phyloP scores from a whole-genome alignment of 2,329 filamentous ascomycete species.

The Pseudogymnoascus sp. region DNA sequence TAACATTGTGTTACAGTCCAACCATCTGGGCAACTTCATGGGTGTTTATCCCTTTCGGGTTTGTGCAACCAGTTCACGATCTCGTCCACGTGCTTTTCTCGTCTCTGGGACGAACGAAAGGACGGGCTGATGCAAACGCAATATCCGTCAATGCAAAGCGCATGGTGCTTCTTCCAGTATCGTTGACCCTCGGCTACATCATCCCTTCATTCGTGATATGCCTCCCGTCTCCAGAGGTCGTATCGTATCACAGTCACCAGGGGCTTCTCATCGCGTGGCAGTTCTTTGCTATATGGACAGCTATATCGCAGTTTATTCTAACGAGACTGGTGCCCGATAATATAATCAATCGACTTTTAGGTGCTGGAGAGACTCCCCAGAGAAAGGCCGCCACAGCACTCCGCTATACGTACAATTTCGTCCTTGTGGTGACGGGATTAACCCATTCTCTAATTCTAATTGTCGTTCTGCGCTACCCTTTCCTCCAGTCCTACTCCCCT shows the following conservation, averaged over 20 bases:
- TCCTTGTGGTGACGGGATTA: neutral
- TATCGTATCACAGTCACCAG: conserved; percentile 37
- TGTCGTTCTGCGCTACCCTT: neutral
- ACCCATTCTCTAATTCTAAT: neutral
- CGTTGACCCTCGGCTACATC: conserved; percentile 35
- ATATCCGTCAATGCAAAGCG: neutral
- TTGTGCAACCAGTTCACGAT: conserved; percentile 1
- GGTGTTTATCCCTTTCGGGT: neutral
- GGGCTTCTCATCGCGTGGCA: conserved; percentile 41
- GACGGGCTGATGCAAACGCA: neutral
- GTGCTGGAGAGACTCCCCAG: neutral
- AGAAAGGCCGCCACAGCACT: neutral
- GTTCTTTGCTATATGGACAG: conserved; percentile 39
- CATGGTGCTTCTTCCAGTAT: conserved; percentile 29
- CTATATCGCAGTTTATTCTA: conserved; percentile 30
- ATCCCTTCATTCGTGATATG: conserved; percentile 36
- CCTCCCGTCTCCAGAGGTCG: conserved; percentile 32
- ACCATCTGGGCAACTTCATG: neutral
- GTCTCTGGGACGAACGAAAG: neutral
- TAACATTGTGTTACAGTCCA: neutral
- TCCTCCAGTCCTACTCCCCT: neutral
- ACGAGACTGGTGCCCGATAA: neutral
- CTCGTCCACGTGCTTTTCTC: neutral
- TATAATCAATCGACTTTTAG: neutral
- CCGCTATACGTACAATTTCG: neutral